Percentiles rank a stretch among this genome's conserved stretches.
Evolutionary conservation across 441 rosid genomes (phyloP).

Genomic region (Erodium moschatum): DNA sequence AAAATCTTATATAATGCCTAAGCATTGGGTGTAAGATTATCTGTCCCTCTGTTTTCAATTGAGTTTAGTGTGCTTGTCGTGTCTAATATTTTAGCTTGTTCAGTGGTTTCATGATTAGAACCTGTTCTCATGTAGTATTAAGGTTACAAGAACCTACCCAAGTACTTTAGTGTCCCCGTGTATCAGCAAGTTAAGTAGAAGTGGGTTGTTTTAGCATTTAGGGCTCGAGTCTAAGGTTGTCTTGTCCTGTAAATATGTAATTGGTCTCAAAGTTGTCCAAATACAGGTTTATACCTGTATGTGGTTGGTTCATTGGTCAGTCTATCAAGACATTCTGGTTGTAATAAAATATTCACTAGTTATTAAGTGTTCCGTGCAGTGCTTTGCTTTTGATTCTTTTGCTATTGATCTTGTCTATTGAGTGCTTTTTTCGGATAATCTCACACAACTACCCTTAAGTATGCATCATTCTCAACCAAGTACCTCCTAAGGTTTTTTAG

Average conservation of each 20-base stretch:
- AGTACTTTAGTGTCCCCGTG: conserved; percentile 15
- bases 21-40: neutral
- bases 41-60: conserved; percentile 11
- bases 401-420: neutral
- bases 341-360: conserved; percentile 27
- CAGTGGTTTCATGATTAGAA: conserved; percentile 24
- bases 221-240: conserved; percentile 21
- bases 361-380: neutral
- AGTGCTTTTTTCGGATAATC: neutral
- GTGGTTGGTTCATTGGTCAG: conserved; percentile 19
- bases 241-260: conserved; percentile 33
- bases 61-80: conserved; percentile 16
- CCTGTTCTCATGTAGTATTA: conserved; percentile 23
- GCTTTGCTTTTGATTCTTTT: neutral
- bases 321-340: conserved; percentile 31
- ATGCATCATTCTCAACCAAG: too few relatives aligned
- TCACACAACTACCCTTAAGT: too few relatives aligned
- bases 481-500: too few relatives aligned
- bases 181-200: conserved; percentile 22
- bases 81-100: conserved; percentile 24
- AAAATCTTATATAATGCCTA: conserved; percentile 19
- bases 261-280: conserved; percentile 23
- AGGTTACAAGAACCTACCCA: conserved; percentile 15
- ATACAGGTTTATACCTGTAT: conserved; percentile 32
- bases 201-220: conserved; percentile 27